phyloP scores from a whole-genome alignment of 2,329 filamentous ascomycete species.

The Trichoderma koningii region DNA sequence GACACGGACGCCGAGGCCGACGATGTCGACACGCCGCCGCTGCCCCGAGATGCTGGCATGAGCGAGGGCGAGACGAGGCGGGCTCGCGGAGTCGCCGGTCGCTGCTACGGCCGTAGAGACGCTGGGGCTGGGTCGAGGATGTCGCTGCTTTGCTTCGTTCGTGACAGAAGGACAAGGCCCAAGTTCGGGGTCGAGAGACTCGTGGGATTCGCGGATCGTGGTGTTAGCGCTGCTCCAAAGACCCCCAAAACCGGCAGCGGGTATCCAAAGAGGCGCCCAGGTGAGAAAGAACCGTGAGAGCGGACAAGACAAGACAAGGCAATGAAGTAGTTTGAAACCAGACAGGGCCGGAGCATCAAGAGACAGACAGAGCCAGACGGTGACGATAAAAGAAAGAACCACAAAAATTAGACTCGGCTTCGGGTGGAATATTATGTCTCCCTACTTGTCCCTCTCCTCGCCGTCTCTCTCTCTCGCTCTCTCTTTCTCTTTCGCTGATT shows the following conservation, averaged over 20 bases:
- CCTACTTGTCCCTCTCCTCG: background rate
- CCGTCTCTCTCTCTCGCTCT: background rate
- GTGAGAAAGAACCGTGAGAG: background rate
- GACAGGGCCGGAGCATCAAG: background rate
- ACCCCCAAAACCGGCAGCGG: background rate
- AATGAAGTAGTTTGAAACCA: background rate
- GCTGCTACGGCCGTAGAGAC: conserved; percentile 20
- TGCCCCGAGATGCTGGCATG: conserved; percentile 33
- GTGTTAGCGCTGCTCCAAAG: background rate
- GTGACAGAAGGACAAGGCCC: background rate
- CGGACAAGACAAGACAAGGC: background rate
- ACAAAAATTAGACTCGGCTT: background rate
- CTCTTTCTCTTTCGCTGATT: background rate
- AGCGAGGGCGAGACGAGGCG: conserved; percentile 27
- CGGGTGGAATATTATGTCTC: conserved; percentile 11
- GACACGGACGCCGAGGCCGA: conserved; percentile 32
- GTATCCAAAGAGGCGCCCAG: background rate
- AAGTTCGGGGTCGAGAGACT: too few relatives aligned
- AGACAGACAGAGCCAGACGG: background rate
- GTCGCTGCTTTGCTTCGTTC: conserved; percentile 7
- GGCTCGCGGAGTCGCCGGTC: conserved; percentile 10
- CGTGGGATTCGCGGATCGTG: too few relatives aligned
- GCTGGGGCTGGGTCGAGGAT: background rate
- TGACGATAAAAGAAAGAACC: background rate
- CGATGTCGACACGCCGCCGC: conserved; percentile 31